Evolutionary conservation across 2,329 filamentous ascomycete species (phyloP), one percentile per base, ranked within the genome.

Genomic region (Penicillium sclerotiorum): DNA sequence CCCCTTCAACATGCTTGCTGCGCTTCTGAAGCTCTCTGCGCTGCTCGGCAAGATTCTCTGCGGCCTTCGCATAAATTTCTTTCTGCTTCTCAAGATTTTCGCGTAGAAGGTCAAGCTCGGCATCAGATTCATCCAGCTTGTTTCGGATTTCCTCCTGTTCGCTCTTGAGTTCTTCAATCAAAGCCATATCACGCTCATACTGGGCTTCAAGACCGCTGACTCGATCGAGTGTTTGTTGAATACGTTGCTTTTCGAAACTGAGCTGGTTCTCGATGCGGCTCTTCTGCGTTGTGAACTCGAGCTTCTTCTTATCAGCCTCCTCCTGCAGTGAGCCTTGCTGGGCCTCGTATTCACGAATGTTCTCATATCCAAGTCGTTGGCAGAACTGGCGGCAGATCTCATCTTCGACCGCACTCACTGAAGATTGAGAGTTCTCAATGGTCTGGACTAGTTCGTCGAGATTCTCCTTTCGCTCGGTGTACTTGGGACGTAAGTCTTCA

Each of bases 271-370:
- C 76, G 39, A 87, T 77, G 45, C 76, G 79, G 52, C 79, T 84
- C 59, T 80, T 81, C 67, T 99, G 94, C 4, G 88, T 85, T 48
- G 87, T 88, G 62, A 96, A 97, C 58, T 92, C 86, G 45, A 89
- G 85, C 55, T 90, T 90, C 76, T 92, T 92, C 71, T 94, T 86
- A 1, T 87, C 86, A 37, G 89, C 89, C 68, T 97, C 90, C 68
- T 96, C 90, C 70, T 97, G 92, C 41, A 95, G 77, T 35, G 88
- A 91, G 41, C 94, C 93, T 72, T 97, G 94, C 59, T 95, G 92
- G 21, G 88, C 88, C 68, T 97, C 91, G 64, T 97, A 99, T 50
- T 90, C 89, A 50, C 93, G 89, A 57, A 99, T 95, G 63, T 95
- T 87, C 50, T 83, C 80, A 68, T 96, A 97, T 1, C 92, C 90